phyloP scores from a whole-genome alignment of 108 stramenopile genomes.

The Nannochloropsis oceanica region DNA sequence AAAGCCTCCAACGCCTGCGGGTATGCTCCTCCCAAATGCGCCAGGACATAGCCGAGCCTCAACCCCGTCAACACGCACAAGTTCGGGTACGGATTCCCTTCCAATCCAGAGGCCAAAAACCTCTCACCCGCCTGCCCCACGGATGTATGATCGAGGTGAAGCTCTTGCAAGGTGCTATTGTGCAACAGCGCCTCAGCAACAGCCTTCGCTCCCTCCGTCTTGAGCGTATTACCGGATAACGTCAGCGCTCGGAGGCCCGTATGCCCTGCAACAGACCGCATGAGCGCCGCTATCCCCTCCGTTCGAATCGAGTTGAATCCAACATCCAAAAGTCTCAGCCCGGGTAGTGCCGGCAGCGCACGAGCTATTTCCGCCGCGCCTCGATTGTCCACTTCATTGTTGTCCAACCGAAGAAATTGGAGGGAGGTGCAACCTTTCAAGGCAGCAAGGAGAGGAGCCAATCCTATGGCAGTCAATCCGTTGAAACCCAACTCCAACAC shows the following conservation, averaged over 20 bases:
- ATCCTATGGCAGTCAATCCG: neutral
- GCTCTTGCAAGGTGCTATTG: neutral
- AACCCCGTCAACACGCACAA: neutral
- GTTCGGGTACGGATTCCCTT: neutral
- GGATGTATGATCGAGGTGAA: neutral
- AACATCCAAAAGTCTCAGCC: neutral
- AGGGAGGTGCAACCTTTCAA: neutral
- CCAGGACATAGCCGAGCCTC: neutral
- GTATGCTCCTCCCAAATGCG: neutral
- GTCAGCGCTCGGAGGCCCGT: neutral
- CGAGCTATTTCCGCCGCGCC: neutral
- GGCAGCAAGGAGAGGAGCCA: neutral
- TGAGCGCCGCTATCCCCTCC: neutral
- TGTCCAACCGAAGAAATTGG: neutral
- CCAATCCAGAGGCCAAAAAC: neutral
- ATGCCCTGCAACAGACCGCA: neutral
- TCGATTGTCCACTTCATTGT: neutral
- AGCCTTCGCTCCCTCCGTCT: neutral
- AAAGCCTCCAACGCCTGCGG: neutral
- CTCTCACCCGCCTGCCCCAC: neutral
- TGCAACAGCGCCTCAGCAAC: neutral
- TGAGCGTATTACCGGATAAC: neutral
- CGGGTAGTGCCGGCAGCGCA: neutral
- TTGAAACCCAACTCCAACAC: slow-evolving; percentile 3
- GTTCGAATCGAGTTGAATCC: neutral